phyloP scores from a whole-genome alignment of 1,284 basidiomycete genomes.

The Tilletia walkeri region DNA sequence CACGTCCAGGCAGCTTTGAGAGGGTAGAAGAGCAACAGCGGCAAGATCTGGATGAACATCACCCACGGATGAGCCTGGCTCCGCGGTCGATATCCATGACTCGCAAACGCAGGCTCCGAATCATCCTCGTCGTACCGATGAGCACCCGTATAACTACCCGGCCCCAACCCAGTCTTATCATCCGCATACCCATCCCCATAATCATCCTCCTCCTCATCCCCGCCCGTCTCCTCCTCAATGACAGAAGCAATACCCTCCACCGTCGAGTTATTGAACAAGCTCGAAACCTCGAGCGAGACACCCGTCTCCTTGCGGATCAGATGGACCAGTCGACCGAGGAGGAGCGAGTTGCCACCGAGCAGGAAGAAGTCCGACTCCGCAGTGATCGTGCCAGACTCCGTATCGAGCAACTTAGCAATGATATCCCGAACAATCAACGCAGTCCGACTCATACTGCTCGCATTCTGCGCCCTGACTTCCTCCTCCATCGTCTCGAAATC shows the following conservation, averaged over 20 bases:
- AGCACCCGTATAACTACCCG: constrained; percentile 38
- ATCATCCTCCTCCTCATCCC: constrained; percentile 44
- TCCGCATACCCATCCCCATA: constrained; percentile 46
- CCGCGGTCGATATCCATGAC: constrained; percentile 52
- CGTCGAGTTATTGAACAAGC: constrained; percentile 54
- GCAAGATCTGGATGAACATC: constrained; percentile 48
- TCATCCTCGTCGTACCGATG: constrained; percentile 51
- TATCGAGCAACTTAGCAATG: constrained; percentile 53
- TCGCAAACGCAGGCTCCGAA: constrained; percentile 46
- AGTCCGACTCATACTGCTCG: constrained; percentile 52
- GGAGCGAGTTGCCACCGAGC: constrained; percentile 53
- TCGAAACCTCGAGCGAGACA: constrained; percentile 51
- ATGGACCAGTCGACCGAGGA: constrained; percentile 53
- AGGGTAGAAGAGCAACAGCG: constrained; percentile 54
- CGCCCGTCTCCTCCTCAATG: constrained; percentile 49
- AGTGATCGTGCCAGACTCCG: constrained; percentile 54
- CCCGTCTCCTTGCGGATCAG: constrained; percentile 55
- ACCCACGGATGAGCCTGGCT: constrained; percentile 53
- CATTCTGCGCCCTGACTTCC: constrained; percentile 54
- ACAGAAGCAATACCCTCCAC: constrained; percentile 51
- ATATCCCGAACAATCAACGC: constrained; percentile 53
- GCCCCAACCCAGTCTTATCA: constrained; percentile 46
- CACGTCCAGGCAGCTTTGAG: constrained; percentile 56
- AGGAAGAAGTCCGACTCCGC: constrained; percentile 56
- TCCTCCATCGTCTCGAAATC: constrained; percentile 56